Evolutionary conservation across 2,329 filamentous ascomycete species (phyloP).

Genomic region (Coniella lustricola): DNA sequence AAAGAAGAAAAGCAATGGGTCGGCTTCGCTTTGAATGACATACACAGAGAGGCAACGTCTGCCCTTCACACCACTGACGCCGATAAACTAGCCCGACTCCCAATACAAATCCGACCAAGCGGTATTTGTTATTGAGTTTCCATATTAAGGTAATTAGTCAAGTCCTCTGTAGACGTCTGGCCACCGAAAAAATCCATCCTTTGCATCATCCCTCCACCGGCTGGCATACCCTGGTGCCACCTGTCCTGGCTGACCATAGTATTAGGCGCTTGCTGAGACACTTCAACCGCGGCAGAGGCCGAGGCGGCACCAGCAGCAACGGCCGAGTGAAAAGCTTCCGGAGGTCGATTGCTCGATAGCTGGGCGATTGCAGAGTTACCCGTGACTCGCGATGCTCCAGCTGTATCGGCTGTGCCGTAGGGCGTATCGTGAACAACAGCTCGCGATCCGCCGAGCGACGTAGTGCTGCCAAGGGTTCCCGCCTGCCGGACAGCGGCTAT

Average conservation of each 20-base stretch:
- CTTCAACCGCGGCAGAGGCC: background rate
- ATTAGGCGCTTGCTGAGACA: conserved; percentile 3
- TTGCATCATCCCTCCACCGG: conserved; percentile 3
- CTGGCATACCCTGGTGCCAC: conserved; percentile 5
- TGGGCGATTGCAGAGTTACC: conserved; percentile 1
- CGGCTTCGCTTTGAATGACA: no score
- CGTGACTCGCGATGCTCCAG: background rate
- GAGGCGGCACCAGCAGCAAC: background rate
- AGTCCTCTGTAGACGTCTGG: conserved; percentile 4
- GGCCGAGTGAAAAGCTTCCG: background rate
- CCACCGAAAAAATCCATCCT: conserved; percentile 6
- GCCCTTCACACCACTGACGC: no score
- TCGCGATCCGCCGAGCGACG: background rate
- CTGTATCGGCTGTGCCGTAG: background rate
- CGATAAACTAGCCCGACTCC: no score
- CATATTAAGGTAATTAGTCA: conserved; percentile 12
- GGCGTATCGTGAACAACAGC: background rate
- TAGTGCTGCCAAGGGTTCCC: background rate
- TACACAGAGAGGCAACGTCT: no score
- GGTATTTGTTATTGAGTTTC: conserved; percentile 11
- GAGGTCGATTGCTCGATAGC: conserved; percentile 1
- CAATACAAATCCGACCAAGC: no score
- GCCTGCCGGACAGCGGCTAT: conserved; percentile 7
- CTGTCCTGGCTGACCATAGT: conserved; percentile 1
- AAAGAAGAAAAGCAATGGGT: no score